Evolutionary conservation across 208 protist genomes (phyloP).

Genomic region (Giardia duodenalis): DNA sequence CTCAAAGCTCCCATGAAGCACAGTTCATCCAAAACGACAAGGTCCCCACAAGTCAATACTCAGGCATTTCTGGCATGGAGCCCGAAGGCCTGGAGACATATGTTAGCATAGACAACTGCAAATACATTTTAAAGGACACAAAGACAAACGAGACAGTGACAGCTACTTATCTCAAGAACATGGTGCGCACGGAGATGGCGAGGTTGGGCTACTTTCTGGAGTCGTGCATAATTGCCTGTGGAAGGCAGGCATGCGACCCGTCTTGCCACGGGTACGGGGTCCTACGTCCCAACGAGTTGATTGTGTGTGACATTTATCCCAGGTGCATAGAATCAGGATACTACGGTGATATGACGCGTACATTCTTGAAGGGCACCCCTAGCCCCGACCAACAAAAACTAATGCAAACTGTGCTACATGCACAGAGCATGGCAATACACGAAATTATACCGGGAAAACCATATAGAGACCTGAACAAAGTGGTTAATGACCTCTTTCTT

Average conservation of each 20-base stretch:
- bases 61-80: too few relatives aligned
- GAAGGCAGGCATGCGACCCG: neutral
- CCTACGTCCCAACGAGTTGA: neutral
- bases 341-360: conserved; percentile 12
- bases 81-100: too few relatives aligned
- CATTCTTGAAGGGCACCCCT: neutral
- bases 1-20: neutral
- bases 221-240: conserved; percentile 3
- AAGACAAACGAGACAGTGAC: neutral
- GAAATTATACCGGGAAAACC: neutral
- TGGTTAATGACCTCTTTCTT: neutral
- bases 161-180: neutral
- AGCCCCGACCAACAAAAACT: neutral
- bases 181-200: neutral
- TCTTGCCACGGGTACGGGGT: neutral
- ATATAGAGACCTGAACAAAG: neutral
- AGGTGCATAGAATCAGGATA: neutral
- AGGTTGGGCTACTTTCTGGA: neutral
- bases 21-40: neutral
- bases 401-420: neutral
- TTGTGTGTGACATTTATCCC: conserved; percentile 19
- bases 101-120: too few relatives aligned
- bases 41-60: too few relatives aligned
- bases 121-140: too few relatives aligned
- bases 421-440: neutral